Evolutionary conservation across 1,284 basidiomycete genomes (phyloP), one percentile per base, ranked within the genome.

Genomic region (Testicularia cyperi): DNA sequence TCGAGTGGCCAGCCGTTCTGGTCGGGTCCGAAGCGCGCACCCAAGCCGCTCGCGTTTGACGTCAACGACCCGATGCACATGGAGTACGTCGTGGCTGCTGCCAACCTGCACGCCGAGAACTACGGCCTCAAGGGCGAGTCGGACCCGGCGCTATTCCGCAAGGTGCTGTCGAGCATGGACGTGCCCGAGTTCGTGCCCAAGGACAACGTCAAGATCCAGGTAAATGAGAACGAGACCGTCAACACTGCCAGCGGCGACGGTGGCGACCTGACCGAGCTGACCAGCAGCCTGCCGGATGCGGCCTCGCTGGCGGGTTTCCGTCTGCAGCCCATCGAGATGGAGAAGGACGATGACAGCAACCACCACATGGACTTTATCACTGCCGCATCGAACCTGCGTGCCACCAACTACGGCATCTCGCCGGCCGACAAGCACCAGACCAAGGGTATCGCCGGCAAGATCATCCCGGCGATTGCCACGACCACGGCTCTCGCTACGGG

Each of bases 281-380:
- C 61, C 2, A 56, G 69, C 44, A 68, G 64, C 38, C 53, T 76
- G 21, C 74, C 74, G 14, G 51, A 66, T 30, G 62, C 74, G 2
- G 47, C 68, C 6, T 89, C 90, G 15, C 80, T 99, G 34, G 91
- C 89, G 27, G 95, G 95, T 23, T 97, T 94, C 81, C 88, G 94
- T 51, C 83, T 99, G 46, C 88, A 83, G 48, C 90, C 95, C 4
- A 91, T 94, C 44, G 92, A 97, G 75, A 98, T 99, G 73, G 95
- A 99, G 81, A 99, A 99, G 81, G 95, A 99, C 77, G 94, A 98
- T 74, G 95, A 99, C 77, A 85, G 86, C 30, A 99, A 99, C 80
- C 85, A 90, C 79, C 95, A 99, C 79, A 97, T 99, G 76, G 95
- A 96, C 80, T 98, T 98, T 78, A 96, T 99, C 79, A 96, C 92